Base-by-base conservation (phyloP, 495 filamentous ascomycete genomes). In the Aspergillus wentii region DNA sequence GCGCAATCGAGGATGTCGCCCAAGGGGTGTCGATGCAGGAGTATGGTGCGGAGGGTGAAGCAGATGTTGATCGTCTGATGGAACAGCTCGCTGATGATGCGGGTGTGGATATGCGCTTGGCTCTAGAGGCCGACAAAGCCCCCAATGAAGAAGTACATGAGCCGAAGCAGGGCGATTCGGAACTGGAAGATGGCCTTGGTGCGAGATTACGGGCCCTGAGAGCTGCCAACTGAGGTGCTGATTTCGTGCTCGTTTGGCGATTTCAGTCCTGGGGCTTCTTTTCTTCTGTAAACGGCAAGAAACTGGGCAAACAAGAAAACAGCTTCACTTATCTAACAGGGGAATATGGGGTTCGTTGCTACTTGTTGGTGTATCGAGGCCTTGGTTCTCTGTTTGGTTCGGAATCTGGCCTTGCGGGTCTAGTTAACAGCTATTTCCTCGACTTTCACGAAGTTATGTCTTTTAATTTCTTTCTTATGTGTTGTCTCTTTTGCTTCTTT, bases 71-170 rank as follows among this genome's bases (percentile, higher is more conserved):
- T 48, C 61, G 60, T 23, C 37, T 71, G 40, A 69, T 71, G 65
- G 65, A 69, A 36, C 65, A 71, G 41, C 52, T 71, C 45, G 68
- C 68, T 8, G 68, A 71, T 48, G 62, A 69, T 51, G 68, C 68
- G 3, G 68, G 68, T 8, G 59, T 71, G 3, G 65, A 71, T 47
- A 51, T 68, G 59, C 52, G 68, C 19, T 35, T 62, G 45, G 58
- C 59, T 22, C 32, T 71, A 19, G 68, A 71, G 33, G 53, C 56
- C 10, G 64, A 60, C 40, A 35, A 51, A 19, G 64, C 52, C 0
- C 65, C 64, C 0, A 58, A 64, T 32, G 54, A 64, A 31, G 62
- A 68, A 19, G 63, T 68, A 11, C 64, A 64, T 42, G 61, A 66
- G 30, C 46, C 48, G 13, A 51, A 59, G 19, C 54, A 59, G 30